Conservation (phyloP, 2,329 filamentous ascomycete species). For the Arachnomyces sp. region DNA sequence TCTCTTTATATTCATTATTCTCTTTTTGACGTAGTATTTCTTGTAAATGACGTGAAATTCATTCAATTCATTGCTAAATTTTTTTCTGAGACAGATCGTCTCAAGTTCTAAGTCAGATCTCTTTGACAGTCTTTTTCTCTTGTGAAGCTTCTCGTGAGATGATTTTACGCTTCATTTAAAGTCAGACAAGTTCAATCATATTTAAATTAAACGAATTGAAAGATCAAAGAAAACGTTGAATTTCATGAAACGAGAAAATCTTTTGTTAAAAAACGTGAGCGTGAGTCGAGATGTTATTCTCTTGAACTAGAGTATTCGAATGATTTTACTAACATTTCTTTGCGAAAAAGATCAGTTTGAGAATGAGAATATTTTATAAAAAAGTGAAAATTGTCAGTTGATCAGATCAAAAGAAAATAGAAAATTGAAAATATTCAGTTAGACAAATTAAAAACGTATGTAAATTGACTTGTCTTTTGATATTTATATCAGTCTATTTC, state of each 20-base stretch:
- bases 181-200: too few relatives aligned
- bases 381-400: neutral
- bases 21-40: too few relatives aligned
- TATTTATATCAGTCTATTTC: slow-evolving; percentile 17
- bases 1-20: too few relatives aligned
- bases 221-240: slow-evolving; percentile 7
- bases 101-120: slow-evolving; percentile 7
- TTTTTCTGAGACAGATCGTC: slow-evolving; percentile 8
- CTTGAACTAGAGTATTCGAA: slow-evolving; percentile 15
- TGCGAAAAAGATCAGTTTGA: slow-evolving; percentile 18
- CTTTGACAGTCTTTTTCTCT: neutral
- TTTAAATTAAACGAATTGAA: slow-evolving; percentile 5
- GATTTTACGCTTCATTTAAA: slow-evolving; percentile 10
- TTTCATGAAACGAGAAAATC: slow-evolving; percentile 5
- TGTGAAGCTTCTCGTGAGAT: slow-evolving; percentile 5
- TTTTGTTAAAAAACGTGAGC: slow-evolving; percentile 1
- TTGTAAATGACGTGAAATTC: slow-evolving; percentile 2
- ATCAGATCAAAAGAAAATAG: too few relatives aligned
- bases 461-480: slow-evolving; percentile 3
- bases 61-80: slow-evolving; percentile 14
- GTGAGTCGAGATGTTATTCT: slow-evolving; percentile 16
- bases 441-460: neutral
- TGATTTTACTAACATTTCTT: slow-evolving; percentile 8
- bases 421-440: neutral
- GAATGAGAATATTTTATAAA: slow-evolving; percentile 4